Evolutionary conservation across 495 filamentous ascomycete species (phyloP), one percentile per base, ranked within the genome.

Genomic region (Aspergillus kassunensis): DNA sequence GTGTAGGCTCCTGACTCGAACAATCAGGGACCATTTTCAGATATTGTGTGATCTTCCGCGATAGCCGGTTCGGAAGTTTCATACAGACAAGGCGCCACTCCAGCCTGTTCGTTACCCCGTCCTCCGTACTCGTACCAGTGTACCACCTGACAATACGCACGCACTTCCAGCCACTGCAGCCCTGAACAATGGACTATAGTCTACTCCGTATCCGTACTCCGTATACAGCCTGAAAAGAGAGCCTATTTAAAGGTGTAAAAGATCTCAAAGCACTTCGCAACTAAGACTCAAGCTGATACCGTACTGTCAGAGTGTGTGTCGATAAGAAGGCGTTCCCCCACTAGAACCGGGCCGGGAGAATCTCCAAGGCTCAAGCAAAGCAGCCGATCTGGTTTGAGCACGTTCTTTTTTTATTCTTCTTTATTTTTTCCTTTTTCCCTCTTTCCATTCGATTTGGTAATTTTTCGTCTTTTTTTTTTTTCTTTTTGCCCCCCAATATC

Each of bases 351-450:
- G 40, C 46, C 55, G 55, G 55, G 53, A 24, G 37, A 56, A 58
- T 54, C 49, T 48, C 52, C 56, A 57, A n/a, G n/a, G n/a, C n/a
- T n/a, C n/a, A n/a, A 60, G 54, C 44, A 55, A 49, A 61, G 57
- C 49, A 61, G 49, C 51, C 59, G 59, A 59, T 62, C 55, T 54
- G 44, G 44, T 41, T 56, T 56, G 50, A 62, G 60, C 56, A 62
- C 58, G 51, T 45, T 58, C 54, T 54, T 61, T 58, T 63, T 48
- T 49, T 53, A 55, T 52, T 63, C 24, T 46, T 42, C 44, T 60
- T 29, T 51, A 43, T 48, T 56, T 56, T 61, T 52, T 48, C 35
- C 40, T 60, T 59, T 55, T 44, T 10, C 18, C 33, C n/a, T 54
- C 50, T 49, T 51, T 50, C 34, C 52, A 41, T 47, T 51, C 51